Conservation (phyloP, 202 grass and related monocot species). For the Cymbopogon flexuosus region DNA sequence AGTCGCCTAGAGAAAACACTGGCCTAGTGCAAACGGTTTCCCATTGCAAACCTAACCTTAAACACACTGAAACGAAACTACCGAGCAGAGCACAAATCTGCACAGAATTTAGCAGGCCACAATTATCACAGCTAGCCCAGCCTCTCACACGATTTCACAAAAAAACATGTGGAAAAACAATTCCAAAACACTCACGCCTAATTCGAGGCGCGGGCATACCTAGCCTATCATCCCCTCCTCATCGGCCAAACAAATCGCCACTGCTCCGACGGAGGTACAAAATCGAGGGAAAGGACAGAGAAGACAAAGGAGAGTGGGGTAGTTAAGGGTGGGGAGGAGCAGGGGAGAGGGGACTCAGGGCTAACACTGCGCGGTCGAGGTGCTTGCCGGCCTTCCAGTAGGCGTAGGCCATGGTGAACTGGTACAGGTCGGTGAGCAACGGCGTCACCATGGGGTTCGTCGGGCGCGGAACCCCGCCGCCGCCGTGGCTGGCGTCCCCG, state of each 20-base stretch:
- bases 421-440: slow-evolving; percentile 90
- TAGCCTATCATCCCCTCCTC: not conserved
- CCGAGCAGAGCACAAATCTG: not conserved
- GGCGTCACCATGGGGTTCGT: slow-evolving; percentile 97
- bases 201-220: not conserved
- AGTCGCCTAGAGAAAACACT: not conserved
- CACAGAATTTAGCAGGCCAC: not conserved
- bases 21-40: not conserved
- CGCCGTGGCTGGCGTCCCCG: slow-evolving; percentile 12
- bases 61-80: not conserved
- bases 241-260: no score
- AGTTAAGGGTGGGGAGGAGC: not conserved
- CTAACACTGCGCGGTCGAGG: slow-evolving; percentile 75
- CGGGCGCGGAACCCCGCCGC: slow-evolving; percentile 36
- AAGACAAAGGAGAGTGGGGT: no score
- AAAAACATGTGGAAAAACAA: not conserved
- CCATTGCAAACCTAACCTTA: not conserved
- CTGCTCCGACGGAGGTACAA: not conserved
- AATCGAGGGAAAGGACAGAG: not conserved
- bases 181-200: not conserved
- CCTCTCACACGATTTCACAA: not conserved
- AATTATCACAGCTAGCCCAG: not conserved
- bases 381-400: slow-evolving; percentile 97
- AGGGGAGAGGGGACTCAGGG: not conserved
- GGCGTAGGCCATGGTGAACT: slow-evolving; percentile 97